Evolutionary conservation across 1,284 basidiomycete species (phyloP).

Genomic region (Sphaerobolus stellatus): DNA sequence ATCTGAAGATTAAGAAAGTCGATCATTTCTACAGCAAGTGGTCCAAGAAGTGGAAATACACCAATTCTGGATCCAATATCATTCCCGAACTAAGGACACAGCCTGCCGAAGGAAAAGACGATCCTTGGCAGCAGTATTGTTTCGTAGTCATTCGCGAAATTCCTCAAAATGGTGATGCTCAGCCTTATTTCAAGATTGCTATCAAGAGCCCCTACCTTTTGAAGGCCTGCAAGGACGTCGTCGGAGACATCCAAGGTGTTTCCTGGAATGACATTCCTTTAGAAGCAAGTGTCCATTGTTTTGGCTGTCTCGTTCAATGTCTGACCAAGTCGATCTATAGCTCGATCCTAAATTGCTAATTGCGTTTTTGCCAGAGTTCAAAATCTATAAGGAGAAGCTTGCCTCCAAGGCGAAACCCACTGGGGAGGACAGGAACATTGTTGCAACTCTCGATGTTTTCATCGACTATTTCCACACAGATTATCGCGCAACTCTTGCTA

Average conservation of each 20-base stretch:
- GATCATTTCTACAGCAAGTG: slow-evolving; percentile 57
- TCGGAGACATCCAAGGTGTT: slow-evolving; percentile 50
- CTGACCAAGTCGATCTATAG: slow-evolving; percentile 26
- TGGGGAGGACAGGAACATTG: slow-evolving; percentile 40
- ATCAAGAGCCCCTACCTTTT: slow-evolving; percentile 59
- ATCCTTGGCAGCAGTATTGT: slow-evolving; percentile 56
- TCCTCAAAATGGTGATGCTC: slow-evolving; percentile 31
- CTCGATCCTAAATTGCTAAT: slow-evolving; percentile 56
- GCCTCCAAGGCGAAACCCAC: slow-evolving; percentile 33
- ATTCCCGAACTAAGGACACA: slow-evolving; percentile 44
- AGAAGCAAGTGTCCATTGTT: slow-evolving; percentile 35
- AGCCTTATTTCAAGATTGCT: slow-evolving; percentile 49
- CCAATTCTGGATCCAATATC: slow-evolving; percentile 52
- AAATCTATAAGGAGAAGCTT: slow-evolving; percentile 41
- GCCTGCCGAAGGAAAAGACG: slow-evolving; percentile 31
- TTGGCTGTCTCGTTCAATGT: background rate
- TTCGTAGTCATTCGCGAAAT: slow-evolving; percentile 54
- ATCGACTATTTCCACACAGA: slow-evolving; percentile 50
- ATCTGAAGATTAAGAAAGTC: slow-evolving; percentile 55
- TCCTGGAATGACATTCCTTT: slow-evolving; percentile 57
- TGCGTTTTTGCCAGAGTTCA: slow-evolving; percentile 48
- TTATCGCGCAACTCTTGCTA: slow-evolving; percentile 45
- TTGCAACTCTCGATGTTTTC: slow-evolving; percentile 44
- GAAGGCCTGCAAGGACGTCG: slow-evolving; percentile 53
- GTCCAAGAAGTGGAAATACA: slow-evolving; percentile 55